Conservation (phyloP, 441 rosid species). For the Brassica hybrid region DNA sequence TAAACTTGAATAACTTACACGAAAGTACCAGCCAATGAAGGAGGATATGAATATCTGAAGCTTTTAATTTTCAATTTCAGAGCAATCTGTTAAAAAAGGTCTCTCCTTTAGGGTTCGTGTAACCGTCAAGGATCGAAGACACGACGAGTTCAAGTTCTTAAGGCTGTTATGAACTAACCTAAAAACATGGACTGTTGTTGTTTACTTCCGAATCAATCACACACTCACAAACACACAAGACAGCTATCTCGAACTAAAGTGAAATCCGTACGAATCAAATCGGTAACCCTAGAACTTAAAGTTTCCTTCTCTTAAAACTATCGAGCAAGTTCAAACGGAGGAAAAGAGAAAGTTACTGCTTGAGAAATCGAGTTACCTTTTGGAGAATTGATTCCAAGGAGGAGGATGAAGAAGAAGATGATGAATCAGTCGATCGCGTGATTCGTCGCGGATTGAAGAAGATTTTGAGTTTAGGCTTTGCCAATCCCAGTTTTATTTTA, state of each 20-base stretch:
- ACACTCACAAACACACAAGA: not conserved
- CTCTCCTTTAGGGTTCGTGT: not conserved
- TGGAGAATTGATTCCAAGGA: not conserved
- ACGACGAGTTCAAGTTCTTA: not conserved
- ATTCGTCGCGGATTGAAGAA: not conserved
- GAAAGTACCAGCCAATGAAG: constrained; percentile 4
- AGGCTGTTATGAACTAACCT: not conserved
- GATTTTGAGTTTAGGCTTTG: not conserved
- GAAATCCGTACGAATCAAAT: constrained; percentile 7
- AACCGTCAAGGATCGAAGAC: not conserved
- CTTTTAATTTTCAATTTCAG: not conserved
- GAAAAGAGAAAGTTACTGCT: not conserved
- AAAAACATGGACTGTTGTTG: not conserved
- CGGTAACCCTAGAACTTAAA: not conserved
- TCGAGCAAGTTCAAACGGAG: not conserved
- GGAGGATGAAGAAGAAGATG: not conserved
- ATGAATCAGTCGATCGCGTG: constrained; percentile 7
- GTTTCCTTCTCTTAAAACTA: not conserved
- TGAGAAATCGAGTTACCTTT: constrained; percentile 13
- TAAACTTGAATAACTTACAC: not conserved
- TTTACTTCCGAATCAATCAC: not conserved
- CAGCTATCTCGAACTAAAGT: not conserved
- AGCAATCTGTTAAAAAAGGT: not conserved
- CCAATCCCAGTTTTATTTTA: not conserved
- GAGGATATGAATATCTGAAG: not conserved